Evolutionary conservation across 176 grass and related monocot genomes (phyloP), one percentile per base, ranked within the genome.

Genomic region (Triticum urartu): DNA sequence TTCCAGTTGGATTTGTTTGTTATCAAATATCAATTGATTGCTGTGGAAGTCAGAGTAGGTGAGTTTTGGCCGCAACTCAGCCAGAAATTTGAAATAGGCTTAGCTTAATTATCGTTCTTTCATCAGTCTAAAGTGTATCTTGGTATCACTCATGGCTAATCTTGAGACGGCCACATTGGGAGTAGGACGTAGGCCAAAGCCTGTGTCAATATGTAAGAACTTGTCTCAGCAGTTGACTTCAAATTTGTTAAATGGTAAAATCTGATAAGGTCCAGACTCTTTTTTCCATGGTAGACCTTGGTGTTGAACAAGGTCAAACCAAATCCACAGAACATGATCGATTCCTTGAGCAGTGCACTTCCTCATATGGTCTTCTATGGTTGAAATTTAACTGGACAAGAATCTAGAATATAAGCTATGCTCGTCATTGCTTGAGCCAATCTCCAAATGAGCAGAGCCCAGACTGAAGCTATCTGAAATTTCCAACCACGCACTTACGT

Each of bases 1-100:
- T 54, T 5, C 32, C 17, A 81, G n/a, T 75, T 75, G n/a, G 72
- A 77, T 77, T 68, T 82, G 32, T 82, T 87, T 21, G 34, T 48
- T 35, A 32, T 8, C 39, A 45, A n/a, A n/a, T 63, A n/a, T 17
- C 21, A 63, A 24, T 43, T 79, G n/a, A 79, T 79, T 39, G 34
- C 6, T 4, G 52, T 79, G 34, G 38, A 13, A 26, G 21, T 79
- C 34, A 40, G 34, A 63, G 34, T 25, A 79, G 14, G 32, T 0
- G 4, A 63, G 61, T 79, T 79, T 38, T 63, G 21, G 18, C 22
- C 14, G 4, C 15, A 79, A 18, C 60, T 65, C 60, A 80, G 38
- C 65, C 60, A 80, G 14, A 80, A 61, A 43, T 36, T 80, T 38
- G 40, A 39, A 66, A 80, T 32, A 47, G 14, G 5, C 38, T 66